A percentile compares a stretch with the other conserved stretches of the same genome.
These are phyloP conservation scores for Cordyceps pruinosa DNA, from an alignment of 2,329 filamentous ascomycete species.

Conservation along the genomic window DNA sequence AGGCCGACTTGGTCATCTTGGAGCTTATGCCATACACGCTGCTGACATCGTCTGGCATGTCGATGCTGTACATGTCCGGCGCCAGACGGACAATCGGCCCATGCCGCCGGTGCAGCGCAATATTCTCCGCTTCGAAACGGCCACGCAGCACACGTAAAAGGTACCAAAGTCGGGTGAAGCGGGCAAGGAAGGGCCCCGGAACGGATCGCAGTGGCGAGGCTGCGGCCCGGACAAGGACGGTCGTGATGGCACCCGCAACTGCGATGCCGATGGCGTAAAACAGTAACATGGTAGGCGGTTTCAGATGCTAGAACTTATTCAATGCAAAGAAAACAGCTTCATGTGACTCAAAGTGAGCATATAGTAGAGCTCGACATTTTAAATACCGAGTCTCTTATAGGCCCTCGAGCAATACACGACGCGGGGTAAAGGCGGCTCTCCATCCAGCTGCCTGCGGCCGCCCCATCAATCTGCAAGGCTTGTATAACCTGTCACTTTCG, in stretches of 20 bases:
- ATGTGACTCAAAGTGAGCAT: too few relatives aligned
- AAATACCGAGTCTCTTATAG: not conserved
- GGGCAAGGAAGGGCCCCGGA: constrained; percentile 38
- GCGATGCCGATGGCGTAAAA: not conserved
- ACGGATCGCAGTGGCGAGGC: constrained; percentile 30
- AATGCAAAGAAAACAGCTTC: too few relatives aligned
- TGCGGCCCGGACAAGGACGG: not conserved
- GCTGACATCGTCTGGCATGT: constrained; percentile 29
- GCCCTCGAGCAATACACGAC: not conserved
- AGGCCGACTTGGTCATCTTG: constrained; percentile 21
- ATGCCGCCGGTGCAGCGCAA: constrained; percentile 32
- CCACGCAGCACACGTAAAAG: constrained; percentile 29
- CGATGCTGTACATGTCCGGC: constrained; percentile 35
- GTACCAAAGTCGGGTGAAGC: constrained; percentile 39
- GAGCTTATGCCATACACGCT: constrained; percentile 34
- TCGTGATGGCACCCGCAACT: not conserved
- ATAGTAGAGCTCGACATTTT: too few relatives aligned
- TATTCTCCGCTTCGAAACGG: constrained; percentile 33
- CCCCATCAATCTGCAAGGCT: not conserved
- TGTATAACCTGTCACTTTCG: not conserved
- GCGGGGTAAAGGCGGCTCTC: not conserved
- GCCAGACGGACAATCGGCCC: constrained; percentile 34
- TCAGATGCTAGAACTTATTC: not conserved
- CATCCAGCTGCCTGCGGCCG: not conserved
- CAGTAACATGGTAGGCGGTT: not conserved